Percentiles rank a stretch among this genome's conserved stretches.
Conservation (phyloP, 176 grass and related monocot genomes). For the Oryza glumipatula region DNA sequence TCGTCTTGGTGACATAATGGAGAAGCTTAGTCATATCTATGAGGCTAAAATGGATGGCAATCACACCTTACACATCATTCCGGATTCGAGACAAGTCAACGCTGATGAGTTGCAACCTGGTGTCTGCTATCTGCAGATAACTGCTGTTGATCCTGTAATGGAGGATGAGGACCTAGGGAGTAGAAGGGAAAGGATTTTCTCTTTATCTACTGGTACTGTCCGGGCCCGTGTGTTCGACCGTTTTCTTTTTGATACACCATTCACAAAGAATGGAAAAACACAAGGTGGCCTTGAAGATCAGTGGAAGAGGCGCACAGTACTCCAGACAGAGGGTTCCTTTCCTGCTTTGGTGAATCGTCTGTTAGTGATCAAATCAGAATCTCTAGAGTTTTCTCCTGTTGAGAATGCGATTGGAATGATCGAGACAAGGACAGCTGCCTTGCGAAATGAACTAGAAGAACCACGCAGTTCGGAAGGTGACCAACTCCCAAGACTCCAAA, state of each 20-base stretch:
- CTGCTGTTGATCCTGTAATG: slow-evolving; percentile 99
- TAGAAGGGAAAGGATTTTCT: slow-evolving; percentile 96
- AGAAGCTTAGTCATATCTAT: slow-evolving; percentile 93
- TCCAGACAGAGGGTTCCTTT: slow-evolving; percentile 93
- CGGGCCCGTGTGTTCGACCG: slow-evolving; percentile 91
- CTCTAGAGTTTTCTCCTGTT: slow-evolving; percentile 93
- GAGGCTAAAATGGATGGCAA: slow-evolving; percentile 89
- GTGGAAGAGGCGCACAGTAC: slow-evolving; percentile 96
- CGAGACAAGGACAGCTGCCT: slow-evolving; percentile 89
- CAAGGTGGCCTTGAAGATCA: slow-evolving; percentile 96
- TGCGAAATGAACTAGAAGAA: slow-evolving; percentile 99
- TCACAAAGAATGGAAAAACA: slow-evolving; percentile 99
- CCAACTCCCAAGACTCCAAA: slow-evolving; percentile 95
- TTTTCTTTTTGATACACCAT: slow-evolving; percentile 95
- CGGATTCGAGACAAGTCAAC: slow-evolving; percentile 98
- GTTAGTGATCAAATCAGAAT: slow-evolving; percentile 87
- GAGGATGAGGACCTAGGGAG: slow-evolving; percentile 94
- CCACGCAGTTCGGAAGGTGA: slow-evolving; percentile 96
- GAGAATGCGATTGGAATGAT: slow-evolving; percentile 99
- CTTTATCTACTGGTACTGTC: slow-evolving; percentile 79
- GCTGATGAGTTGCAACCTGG: slow-evolving; percentile 90
- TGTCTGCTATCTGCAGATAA: slow-evolving; percentile 95
- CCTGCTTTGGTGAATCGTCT: slow-evolving; percentile 92
- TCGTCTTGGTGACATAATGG: slow-evolving; percentile 98
- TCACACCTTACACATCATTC: slow-evolving; percentile 95